A percentile compares a stretch with the other conserved stretches of the same genome.
phyloP scores from a whole-genome alignment of 495 filamentous ascomycete species.

The Tetracladium setigerum region DNA sequence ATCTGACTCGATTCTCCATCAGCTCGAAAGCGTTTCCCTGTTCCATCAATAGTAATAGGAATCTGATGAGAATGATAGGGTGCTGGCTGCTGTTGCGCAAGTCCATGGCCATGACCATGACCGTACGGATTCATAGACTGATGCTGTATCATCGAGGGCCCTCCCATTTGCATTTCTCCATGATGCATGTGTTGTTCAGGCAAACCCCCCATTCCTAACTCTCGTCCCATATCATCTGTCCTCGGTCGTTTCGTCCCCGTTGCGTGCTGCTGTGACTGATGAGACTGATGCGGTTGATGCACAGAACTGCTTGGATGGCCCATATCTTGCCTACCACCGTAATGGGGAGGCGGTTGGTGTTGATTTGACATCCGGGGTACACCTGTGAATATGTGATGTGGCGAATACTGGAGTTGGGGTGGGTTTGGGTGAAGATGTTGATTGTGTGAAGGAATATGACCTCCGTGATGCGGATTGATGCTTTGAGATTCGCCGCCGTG shows the following conservation, averaged over 20 bases:
- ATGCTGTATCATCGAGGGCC: conserved; percentile 41
- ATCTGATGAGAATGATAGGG: conserved; percentile 70
- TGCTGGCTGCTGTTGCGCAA: conserved; percentile 17
- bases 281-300: conserved; percentile 9
- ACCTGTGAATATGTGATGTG: conserved; percentile 24
- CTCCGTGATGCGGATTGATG: conserved; percentile 14
- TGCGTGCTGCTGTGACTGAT: conserved; percentile 16
- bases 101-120: conserved; percentile 11
- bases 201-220: conserved; percentile 32
- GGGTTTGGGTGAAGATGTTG: conserved; percentile 40
- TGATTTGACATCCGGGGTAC: conserved; percentile 33
- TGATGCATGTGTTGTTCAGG: conserved; percentile 37
- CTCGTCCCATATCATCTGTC: conserved; percentile 24
- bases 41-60: conserved; percentile 53
- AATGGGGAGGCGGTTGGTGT: conserved; percentile 40
- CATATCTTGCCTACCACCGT: conserved; percentile 39
- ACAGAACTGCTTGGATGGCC: conserved; percentile 25
- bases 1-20: conserved; percentile 32
- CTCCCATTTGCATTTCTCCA: conserved; percentile 40
- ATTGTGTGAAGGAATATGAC: conserved; percentile 20
- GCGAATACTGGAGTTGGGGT: conserved; percentile 34
- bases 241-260: conserved; percentile 21
- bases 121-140: conserved; percentile 30
- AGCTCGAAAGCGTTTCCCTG: conserved; percentile 44
- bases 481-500: conserved; percentile 16